These are phyloP conservation scores for Kluyveromyces lactis DNA, from an alignment of 805 yeast species.

Conservation along the genomic window DNA sequence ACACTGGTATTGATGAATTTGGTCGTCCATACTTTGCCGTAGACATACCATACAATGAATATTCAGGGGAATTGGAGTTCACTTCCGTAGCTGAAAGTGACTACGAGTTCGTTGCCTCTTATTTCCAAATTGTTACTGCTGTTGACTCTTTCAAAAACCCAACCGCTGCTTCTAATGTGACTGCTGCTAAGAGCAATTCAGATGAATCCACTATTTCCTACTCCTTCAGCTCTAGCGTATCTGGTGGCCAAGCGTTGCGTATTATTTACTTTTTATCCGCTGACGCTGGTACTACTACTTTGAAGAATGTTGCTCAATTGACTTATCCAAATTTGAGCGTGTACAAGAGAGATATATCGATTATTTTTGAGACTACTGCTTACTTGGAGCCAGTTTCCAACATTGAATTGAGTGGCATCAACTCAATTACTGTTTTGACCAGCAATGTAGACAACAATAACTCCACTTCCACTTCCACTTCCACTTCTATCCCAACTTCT, in stretches of 20 bases:
- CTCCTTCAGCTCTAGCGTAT: constrained; percentile 15
- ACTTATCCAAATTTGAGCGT: constrained; percentile 7
- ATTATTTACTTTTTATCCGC: constrained; percentile 17
- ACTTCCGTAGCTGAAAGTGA: constrained; percentile 11
- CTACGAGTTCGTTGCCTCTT: constrained; percentile 14
- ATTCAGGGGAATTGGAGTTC: constrained; percentile 14
- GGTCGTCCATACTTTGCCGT: constrained; percentile 24
- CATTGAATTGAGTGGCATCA: constrained; percentile 5
- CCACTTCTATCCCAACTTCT: background rate
- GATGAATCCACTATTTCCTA: constrained; percentile 15
- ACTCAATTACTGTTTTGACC: constrained; percentile 3
- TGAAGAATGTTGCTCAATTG: constrained; percentile 13
- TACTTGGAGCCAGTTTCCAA: constrained; percentile 7
- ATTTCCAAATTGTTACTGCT: constrained; percentile 17
- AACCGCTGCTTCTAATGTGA: constrained; percentile 14
- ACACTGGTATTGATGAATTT: constrained; percentile 19
- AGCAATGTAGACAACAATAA: background rate
- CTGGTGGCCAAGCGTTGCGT: constrained; percentile 24
- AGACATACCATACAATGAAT: constrained; percentile 19
- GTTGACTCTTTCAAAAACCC: constrained; percentile 23
- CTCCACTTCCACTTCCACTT: background rate
- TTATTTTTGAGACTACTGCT: constrained; percentile 8
- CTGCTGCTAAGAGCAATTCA: constrained; percentile 21
- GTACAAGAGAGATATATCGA: constrained; percentile 11
- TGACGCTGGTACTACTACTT: constrained; percentile 6